phyloP scores from a whole-genome alignment of 805 yeast genomes.

The Candida silvicultrix region DNA sequence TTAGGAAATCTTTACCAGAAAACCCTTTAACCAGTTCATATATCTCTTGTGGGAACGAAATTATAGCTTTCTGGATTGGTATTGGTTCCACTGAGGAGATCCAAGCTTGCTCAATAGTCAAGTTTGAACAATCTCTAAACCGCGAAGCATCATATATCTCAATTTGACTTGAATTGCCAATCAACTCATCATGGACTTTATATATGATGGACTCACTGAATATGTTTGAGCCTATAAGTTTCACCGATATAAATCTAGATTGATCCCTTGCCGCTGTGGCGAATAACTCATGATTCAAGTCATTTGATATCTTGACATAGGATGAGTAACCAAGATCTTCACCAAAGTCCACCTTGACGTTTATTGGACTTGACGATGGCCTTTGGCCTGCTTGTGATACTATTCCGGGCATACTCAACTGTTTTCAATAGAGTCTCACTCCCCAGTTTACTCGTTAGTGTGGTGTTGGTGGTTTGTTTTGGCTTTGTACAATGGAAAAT shows the following conservation, averaged over 20 bases:
- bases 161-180: constrained; percentile 7
- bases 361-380: background rate
- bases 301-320: constrained; percentile 2
- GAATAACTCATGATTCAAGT: background rate
- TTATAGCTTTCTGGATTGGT: constrained; percentile 11
- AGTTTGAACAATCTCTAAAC: constrained; percentile 8
- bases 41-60: constrained; percentile 16
- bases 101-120: constrained; percentile 15
- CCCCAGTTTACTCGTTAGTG: no score
- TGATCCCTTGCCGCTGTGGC: background rate
- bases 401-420: background rate
- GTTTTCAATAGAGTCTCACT: no score
- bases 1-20: constrained; percentile 10
- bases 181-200: constrained; percentile 2
- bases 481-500: no score
- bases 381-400: background rate
- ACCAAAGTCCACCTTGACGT: background rate
- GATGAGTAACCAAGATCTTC: background rate
- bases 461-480: no score
- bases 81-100: constrained; percentile 10
- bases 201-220: constrained; percentile 4
- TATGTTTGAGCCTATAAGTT: constrained; percentile 11
- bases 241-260: constrained; percentile 9
- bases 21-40: constrained; percentile 13
- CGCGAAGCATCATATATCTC: constrained; percentile 5